Conservation (phyloP, 2,329 filamentous ascomycete genomes). For the Talaromyces sp. region DNA sequence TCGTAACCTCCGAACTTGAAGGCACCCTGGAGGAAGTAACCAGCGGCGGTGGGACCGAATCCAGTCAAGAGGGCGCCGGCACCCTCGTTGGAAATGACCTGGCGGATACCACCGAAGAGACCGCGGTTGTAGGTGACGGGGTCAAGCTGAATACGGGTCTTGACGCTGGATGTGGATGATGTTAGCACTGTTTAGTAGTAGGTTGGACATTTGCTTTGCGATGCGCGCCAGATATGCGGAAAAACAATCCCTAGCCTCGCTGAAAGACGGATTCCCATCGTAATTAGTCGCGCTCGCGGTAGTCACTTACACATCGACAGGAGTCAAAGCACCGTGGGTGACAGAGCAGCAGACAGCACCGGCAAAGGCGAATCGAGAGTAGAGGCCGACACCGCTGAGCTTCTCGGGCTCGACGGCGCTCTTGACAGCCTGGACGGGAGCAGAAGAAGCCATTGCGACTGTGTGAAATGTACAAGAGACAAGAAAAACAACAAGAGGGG, state of each 20-base stretch:
- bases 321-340: conserved; percentile 94
- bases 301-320: conserved; percentile 90
- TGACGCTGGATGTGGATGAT: conserved; percentile 69
- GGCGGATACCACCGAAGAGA: conserved; percentile 79
- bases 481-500: conserved; percentile 13
- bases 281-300: not conserved
- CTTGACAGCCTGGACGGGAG: conserved; percentile 23
- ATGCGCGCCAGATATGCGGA: not conserved
- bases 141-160: conserved; percentile 93
- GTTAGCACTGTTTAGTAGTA: conserved; percentile 14
- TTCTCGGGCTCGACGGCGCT: conserved; percentile 45
- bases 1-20: conserved; percentile 95
- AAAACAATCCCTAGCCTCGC: not conserved
- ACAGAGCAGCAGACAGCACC: conserved; percentile 97
- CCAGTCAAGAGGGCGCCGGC: conserved; percentile 82
- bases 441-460: conserved; percentile 24
- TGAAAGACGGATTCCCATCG: not conserved
- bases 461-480: conserved; percentile 16
- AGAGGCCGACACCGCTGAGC: conserved; percentile 67
- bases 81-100: conserved; percentile 81
- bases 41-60: conserved; percentile 78
- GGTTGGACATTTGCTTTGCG: not conserved
- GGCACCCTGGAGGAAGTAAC: conserved; percentile 91
- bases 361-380: conserved; percentile 94
- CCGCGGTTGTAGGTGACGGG: conserved; percentile 84